Percentiles rank a stretch among this genome's conserved stretches.
Evolutionary conservation across 345 rosid genomes (phyloP).

Genomic region (Crucihimalaya himalaica): DNA sequence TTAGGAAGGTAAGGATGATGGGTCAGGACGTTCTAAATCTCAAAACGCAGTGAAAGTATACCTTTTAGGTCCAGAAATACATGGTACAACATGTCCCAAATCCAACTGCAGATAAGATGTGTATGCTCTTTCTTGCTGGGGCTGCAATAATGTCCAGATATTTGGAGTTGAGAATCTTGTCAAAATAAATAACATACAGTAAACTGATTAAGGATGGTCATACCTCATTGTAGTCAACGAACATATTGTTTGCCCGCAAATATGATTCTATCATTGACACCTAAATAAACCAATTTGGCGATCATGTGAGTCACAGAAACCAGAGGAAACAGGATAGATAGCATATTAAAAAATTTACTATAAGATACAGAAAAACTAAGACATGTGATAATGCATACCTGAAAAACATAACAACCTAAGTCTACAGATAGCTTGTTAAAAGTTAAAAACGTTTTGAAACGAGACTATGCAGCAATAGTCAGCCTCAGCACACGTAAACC

Average conservation of each 20-base stretch:
- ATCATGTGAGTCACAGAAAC: constrained; percentile 16
- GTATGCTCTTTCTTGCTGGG: constrained; percentile 67
- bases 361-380: background rate
- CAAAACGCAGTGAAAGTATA: constrained; percentile 25
- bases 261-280: constrained; percentile 83
- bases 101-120: constrained; percentile 76
- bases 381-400: background rate
- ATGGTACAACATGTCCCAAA: constrained; percentile 77
- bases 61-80: constrained; percentile 93
- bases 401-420: constrained; percentile 3
- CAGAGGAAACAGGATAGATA: background rate
- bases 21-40: constrained; percentile 3
- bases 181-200: background rate
- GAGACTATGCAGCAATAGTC: background rate
- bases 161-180: constrained; percentile 1
- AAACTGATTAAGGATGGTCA: constrained; percentile 3
- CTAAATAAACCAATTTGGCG: constrained; percentile 36
- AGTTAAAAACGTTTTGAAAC: background rate
- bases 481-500: constrained; percentile 6
- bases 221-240: constrained; percentile 84
- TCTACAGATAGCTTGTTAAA: background rate
- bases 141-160: constrained; percentile 46
- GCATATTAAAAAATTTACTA: background rate
- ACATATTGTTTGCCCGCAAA: constrained; percentile 87
- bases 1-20: constrained; percentile 4